Conservation (phyloP, 2,329 filamentous ascomycete species). For the Beauveria scarabaeidicola region DNA sequence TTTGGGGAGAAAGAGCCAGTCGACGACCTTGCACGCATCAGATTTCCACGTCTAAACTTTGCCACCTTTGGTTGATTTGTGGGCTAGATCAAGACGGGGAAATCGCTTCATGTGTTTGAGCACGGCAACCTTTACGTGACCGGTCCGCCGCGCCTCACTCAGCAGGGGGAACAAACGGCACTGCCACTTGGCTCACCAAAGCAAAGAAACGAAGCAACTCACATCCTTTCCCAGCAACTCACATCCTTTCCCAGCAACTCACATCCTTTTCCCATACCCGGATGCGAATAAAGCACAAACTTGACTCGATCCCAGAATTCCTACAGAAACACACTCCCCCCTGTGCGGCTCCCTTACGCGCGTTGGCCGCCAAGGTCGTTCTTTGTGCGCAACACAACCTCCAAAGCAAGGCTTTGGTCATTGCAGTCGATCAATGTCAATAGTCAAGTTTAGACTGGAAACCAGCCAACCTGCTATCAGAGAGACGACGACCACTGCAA, state of each 20-base stretch:
- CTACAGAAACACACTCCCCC: not conserved
- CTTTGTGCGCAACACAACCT: not conserved
- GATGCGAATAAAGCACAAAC: not conserved
- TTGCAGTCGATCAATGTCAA: not conserved
- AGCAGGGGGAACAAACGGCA: too few species aligned
- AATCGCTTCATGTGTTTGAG: not conserved
- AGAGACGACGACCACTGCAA: not conserved
- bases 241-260: too few species aligned
- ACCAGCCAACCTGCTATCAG: not conserved
- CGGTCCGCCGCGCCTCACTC: too few species aligned
- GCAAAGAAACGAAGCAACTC: too few species aligned
- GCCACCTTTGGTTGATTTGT: too few species aligned
- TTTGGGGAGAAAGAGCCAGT: not conserved
- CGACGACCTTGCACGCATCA: not conserved
- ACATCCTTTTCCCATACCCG: too few species aligned
- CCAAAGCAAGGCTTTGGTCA: not conserved
- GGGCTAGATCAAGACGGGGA: not conserved
- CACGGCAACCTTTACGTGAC: not conserved
- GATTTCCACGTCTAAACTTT: not conserved
- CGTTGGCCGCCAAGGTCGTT: not conserved
- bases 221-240: too few species aligned
- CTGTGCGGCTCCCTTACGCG: not conserved
- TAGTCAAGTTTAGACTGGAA: not conserved
- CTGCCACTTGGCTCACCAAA: too few species aligned
- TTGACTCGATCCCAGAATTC: not conserved